A percentile compares a stretch with the other conserved stretches of the same genome.
Conservation (phyloP, 2,329 filamentous ascomycete genomes). For the Aspergillus costaricaensis region DNA sequence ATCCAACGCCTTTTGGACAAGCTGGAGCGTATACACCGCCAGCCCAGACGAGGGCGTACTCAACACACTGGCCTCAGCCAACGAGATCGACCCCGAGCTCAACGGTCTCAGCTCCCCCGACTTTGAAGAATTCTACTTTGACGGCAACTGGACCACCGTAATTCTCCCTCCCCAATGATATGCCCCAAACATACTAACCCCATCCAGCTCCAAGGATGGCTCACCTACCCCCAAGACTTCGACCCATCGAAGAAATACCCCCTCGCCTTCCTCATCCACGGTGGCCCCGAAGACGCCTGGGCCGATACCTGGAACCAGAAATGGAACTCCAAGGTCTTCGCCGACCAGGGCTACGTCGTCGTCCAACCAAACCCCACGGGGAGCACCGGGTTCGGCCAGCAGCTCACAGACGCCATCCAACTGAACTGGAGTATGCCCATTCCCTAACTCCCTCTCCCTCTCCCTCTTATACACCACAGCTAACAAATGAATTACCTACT, state of each 20-base stretch:
- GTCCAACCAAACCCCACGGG: conserved; percentile 82
- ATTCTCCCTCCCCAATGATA: not conserved
- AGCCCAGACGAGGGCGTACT: conserved; percentile 29
- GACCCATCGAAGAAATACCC: conserved; percentile 73
- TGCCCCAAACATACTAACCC: conserved; percentile 8
- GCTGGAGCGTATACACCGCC: conserved; percentile 37
- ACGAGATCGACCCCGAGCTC: conserved; percentile 42
- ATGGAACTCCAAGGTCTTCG: conserved; percentile 85
- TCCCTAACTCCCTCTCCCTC: too few relatives aligned
- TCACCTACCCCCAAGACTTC: conserved; percentile 58
- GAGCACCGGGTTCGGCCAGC: conserved; percentile 78
- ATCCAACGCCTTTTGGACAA: conserved; percentile 38
- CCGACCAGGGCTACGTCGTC: conserved; percentile 83
- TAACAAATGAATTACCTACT: not conserved
- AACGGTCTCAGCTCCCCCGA: conserved; percentile 37
- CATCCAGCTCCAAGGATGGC: conserved; percentile 41
- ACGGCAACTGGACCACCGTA: conserved; percentile 41
- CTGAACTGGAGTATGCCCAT: conserved; percentile 68
- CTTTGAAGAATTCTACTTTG: conserved; percentile 40
- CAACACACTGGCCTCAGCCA: conserved; percentile 38
- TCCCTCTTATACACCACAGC: not conserved
- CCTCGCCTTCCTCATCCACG: conserved; percentile 77
- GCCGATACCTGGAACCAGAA: conserved; percentile 74
- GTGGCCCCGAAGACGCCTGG: conserved; percentile 79
- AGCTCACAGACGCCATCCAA: conserved; percentile 73